These are phyloP conservation scores for Nowakowskiella sp. DNA, from an alignment of 192 early-diverging fungal genomes.

Conservation along the genomic window DNA sequence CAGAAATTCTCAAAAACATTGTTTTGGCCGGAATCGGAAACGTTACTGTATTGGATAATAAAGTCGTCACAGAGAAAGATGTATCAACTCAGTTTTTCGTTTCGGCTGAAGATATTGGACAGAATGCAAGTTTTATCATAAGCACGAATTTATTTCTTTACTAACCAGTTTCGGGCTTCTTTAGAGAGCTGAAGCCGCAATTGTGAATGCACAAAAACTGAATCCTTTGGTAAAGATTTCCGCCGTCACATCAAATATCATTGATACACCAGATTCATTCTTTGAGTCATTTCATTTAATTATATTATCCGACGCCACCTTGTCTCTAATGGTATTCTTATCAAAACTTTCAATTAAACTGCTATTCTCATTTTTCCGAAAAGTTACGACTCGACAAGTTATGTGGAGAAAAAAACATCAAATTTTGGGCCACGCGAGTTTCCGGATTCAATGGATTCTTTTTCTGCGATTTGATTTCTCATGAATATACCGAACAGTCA, in stretches of 20 bases:
- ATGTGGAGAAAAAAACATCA: constrained; percentile 45
- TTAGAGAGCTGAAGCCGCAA: constrained; percentile 58
- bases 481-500: constrained; percentile 51
- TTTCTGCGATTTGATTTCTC: constrained; percentile 69
- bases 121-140: constrained; percentile 47
- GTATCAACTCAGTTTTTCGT: constrained; percentile 72
- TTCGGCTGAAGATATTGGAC: constrained; percentile 53
- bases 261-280: constrained; percentile 36
- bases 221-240: constrained; percentile 75
- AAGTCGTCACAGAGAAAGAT: constrained; percentile 49
- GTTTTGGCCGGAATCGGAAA: constrained; percentile 79
- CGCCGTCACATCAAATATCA: constrained; percentile 37
- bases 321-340: constrained; percentile 36
- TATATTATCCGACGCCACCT: constrained; percentile 6
- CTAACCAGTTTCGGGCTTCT: constrained; percentile 1
- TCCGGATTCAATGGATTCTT: constrained; percentile 76
- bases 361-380: constrained; percentile 3
- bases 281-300: constrained; percentile 65
- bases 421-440: constrained; percentile 62
- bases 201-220: constrained; percentile 53
- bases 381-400: constrained; percentile 49
- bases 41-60: constrained; percentile 61
- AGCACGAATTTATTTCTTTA: constrained; percentile 13
- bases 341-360: constrained; percentile 13
- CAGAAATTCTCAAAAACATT: constrained; percentile 88